These are phyloP conservation scores for Mycena maculata DNA, from an alignment of 768 basidiomycete genomes.

Conservation along the genomic window DNA sequence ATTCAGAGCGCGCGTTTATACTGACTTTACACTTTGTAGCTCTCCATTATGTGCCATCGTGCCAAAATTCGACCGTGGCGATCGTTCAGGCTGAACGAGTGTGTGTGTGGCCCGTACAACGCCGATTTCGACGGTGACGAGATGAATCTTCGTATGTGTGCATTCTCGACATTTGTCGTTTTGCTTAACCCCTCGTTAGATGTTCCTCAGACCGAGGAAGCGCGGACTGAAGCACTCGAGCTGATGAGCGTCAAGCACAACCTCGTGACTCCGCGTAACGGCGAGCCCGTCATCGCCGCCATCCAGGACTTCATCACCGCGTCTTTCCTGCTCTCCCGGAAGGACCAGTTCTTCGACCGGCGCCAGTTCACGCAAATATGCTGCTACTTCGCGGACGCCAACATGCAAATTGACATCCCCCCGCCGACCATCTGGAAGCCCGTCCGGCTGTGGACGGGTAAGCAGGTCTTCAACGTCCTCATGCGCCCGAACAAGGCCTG, in stretches of 20 bases:
- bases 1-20: slow-evolving; percentile 8
- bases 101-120: slow-evolving; percentile 99
- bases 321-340: slow-evolving; percentile 92
- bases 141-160: slow-evolving; percentile 90
- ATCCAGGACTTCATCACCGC: slow-evolving; percentile 99
- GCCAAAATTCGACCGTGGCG: slow-evolving; percentile 97
- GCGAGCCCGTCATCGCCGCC: slow-evolving; percentile 98
- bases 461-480: slow-evolving; percentile 97
- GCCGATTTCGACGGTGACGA: slow-evolving; percentile 99
- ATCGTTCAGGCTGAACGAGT: slow-evolving; percentile 97
- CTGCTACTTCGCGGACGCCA: slow-evolving; percentile 92
- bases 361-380: slow-evolving; percentile 97
- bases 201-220: slow-evolving; percentile 98
- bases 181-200: slow-evolving; percentile 59
- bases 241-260: slow-evolving; percentile 98
- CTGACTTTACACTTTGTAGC: slow-evolving; percentile 52
- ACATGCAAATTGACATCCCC: slow-evolving; percentile 93
- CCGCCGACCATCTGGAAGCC: slow-evolving; percentile 97
- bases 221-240: slow-evolving; percentile 94
- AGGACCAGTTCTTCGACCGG: slow-evolving; percentile 93
- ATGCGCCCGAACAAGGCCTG: slow-evolving; percentile 93
- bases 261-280: slow-evolving; percentile 96
- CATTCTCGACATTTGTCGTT: background rate
- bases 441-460: slow-evolving; percentile 94
- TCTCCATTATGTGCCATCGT: slow-evolving; percentile 99